Evolutionary conservation across 257 asterid genomes (phyloP).

Genomic region (Pogostemon cablin): DNA sequence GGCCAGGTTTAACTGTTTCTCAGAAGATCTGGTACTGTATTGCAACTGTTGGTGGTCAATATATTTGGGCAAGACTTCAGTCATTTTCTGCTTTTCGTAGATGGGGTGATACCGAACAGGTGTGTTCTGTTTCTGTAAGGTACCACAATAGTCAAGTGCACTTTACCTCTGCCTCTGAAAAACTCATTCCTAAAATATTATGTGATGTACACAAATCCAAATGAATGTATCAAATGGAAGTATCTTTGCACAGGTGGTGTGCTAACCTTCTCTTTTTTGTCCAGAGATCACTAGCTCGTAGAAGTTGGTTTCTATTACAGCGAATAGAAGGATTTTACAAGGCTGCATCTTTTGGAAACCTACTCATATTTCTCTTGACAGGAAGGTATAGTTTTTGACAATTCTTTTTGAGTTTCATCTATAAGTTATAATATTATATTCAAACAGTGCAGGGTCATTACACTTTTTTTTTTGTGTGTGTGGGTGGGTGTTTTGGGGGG

Average conservation of each 20-base stretch:
- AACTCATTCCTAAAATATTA: background rate
- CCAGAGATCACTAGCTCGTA: slow-evolving; percentile 84
- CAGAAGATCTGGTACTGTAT: slow-evolving; percentile 93
- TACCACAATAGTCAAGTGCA: slow-evolving; percentile 3
- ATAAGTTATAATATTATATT: background rate
- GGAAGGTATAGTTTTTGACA: slow-evolving; percentile 65
- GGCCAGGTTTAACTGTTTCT: slow-evolving; percentile 82
- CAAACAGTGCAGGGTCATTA: slow-evolving; percentile 7
- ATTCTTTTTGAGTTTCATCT: slow-evolving; percentile 2
- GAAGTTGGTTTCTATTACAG: slow-evolving; percentile 79
- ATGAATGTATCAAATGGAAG: slow-evolving; percentile 7
- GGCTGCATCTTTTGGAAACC: slow-evolving; percentile 91
- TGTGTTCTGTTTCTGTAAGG: slow-evolving; percentile 30
- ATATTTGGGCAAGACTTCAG: slow-evolving; percentile 87
- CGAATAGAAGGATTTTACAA: slow-evolving; percentile 84
- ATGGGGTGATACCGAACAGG: slow-evolving; percentile 99
- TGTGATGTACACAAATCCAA: background rate
- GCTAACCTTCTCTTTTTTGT: slow-evolving; percentile 25
- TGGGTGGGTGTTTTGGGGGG: no score
- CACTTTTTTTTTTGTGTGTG: background rate
- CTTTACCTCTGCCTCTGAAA: background rate
- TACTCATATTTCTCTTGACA: slow-evolving; percentile 83
- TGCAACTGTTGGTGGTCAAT: slow-evolving; percentile 95
- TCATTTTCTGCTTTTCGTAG: slow-evolving; percentile 94
- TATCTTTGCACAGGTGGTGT: background rate